Conservation (phyloP, 352 stramenopile species). For the Phytophthora cactorum region DNA sequence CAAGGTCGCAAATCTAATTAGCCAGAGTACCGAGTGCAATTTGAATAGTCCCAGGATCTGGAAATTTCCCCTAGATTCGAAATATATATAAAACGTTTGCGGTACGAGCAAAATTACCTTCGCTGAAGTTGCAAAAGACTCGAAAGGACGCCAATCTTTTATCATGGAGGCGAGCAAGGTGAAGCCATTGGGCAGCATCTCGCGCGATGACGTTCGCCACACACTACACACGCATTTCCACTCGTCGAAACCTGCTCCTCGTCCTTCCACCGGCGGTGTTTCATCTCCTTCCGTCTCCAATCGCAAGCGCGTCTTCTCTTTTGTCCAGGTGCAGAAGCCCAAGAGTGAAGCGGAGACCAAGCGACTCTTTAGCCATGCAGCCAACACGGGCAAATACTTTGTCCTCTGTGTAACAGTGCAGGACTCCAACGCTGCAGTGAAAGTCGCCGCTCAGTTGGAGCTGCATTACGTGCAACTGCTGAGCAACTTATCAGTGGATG, state of each 20-base stretch:
- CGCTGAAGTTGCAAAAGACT: neutral
- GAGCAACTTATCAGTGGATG: constrained; percentile 70
- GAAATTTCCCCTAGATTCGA: too few relatives aligned
- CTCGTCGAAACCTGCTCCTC: constrained; percentile 36
- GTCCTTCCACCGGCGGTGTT: constrained; percentile 9
- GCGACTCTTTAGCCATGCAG: constrained; percentile 51
- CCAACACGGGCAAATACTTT: constrained; percentile 55
- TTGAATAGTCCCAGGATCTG: too few relatives aligned
- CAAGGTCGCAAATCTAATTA: too few relatives aligned
- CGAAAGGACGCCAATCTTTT: constrained; percentile 21
- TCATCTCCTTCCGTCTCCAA: neutral
- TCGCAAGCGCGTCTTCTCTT: constrained; percentile 61
- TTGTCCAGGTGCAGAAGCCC: constrained; percentile 74
- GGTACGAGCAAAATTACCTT: too few relatives aligned
- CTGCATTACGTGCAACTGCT: constrained; percentile 73
- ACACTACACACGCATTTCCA: constrained; percentile 75
- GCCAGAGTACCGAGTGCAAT: too few relatives aligned
- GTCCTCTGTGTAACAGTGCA: constrained; percentile 72
- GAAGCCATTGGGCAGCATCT: constrained; percentile 45
- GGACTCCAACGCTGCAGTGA: constrained; percentile 29
- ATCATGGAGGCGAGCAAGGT: constrained; percentile 35
- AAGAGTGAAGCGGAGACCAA: constrained; percentile 60
- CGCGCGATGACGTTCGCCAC: constrained; percentile 65
- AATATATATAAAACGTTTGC: too few relatives aligned
- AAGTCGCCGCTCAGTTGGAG: constrained; percentile 26